Percentiles rank a stretch among this genome's conserved stretches.
Conservation (phyloP, 768 basidiomycete species). For the Boletus sensibilis region DNA sequence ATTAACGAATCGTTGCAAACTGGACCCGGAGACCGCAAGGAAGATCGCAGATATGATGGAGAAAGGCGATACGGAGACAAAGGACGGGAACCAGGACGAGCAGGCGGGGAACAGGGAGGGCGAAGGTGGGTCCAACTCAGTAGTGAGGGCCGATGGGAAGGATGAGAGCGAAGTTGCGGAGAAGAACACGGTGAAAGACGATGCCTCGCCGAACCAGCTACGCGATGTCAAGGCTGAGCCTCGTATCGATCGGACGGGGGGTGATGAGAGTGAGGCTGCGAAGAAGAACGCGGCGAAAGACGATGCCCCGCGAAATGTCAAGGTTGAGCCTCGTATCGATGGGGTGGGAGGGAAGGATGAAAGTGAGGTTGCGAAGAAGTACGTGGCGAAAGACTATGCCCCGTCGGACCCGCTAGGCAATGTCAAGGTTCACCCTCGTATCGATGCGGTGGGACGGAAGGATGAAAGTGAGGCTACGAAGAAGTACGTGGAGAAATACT, state of each 20-base stretch:
- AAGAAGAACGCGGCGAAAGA: background rate
- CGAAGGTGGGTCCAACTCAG: background rate
- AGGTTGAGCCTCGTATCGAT: background rate
- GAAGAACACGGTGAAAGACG: background rate
- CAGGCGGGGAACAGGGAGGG: background rate
- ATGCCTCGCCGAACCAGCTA: background rate
- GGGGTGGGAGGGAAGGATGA: background rate
- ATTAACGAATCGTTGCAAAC: constrained; percentile 26
- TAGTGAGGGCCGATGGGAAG: background rate
- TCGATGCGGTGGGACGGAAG: background rate
- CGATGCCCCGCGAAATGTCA: too few relatives aligned
- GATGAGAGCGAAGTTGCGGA: background rate
- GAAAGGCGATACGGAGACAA: constrained; percentile 5
- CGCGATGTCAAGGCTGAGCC: background rate
- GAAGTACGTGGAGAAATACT: background rate
- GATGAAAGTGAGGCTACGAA: background rate
- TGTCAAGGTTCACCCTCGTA: background rate
- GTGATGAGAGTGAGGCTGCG: background rate
- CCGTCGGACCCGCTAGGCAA: background rate
- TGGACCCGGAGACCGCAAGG: constrained; percentile 27
- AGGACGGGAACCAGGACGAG: background rate
- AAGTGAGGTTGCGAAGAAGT: background rate
- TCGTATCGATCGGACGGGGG: background rate
- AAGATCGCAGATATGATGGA: constrained; percentile 24
- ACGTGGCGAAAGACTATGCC: background rate